Evolutionary conservation across 805 yeast genomes (phyloP), one percentile per base, ranked within the genome.

Genomic region (Myxozyma nipponensis): DNA sequence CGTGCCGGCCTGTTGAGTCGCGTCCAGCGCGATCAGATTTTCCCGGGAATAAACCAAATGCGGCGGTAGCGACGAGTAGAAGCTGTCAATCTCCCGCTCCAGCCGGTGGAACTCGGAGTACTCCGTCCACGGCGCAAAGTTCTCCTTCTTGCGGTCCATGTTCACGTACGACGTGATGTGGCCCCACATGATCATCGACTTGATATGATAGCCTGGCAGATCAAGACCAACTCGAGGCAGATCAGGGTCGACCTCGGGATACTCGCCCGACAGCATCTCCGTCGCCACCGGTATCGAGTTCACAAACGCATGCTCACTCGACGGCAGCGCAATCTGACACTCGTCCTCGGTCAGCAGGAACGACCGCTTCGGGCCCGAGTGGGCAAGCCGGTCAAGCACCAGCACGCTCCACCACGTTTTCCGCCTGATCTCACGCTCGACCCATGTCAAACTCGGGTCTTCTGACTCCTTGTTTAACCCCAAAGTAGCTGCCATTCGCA

Each of bases 401-500:
- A 68, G 58, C 25, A 69, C 59, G 15, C 69, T 62, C 71, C 71
- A 67, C 60, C 65, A 67, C 2, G 68, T 63, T 24, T 70, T 54
- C 21, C 71, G 56, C 1, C 70, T 53, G 25, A 59, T 53, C 47
- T 67, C 71, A 19, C 65, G 59, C 26, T 67, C 69, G 18, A 66
- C 53, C 65, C 67, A 68, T 7, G 64, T 50, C n/a, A 63, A 54
- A 6, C 48, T 56, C 15, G 60, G 59, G 35, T 63, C 62, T 17
- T 54, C 52, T 19, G 47, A 49, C 43, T 64, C 68, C 37, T 58
- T 53, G 49, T 67, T 60, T 9, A 68, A 56, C 4, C 64, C 62
- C 42, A 67, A 46, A 23, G 64, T 63, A 2, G 63, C 54, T 10
- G 70, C 70, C 66, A 66, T 64, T 3, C 70, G 64, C 49, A 67